Percentiles rank a stretch among this genome's conserved stretches.
These are phyloP conservation scores for Cucurbita argyrosperma DNA, from an alignment of 306 rosid species.

Conservation along the genomic window DNA sequence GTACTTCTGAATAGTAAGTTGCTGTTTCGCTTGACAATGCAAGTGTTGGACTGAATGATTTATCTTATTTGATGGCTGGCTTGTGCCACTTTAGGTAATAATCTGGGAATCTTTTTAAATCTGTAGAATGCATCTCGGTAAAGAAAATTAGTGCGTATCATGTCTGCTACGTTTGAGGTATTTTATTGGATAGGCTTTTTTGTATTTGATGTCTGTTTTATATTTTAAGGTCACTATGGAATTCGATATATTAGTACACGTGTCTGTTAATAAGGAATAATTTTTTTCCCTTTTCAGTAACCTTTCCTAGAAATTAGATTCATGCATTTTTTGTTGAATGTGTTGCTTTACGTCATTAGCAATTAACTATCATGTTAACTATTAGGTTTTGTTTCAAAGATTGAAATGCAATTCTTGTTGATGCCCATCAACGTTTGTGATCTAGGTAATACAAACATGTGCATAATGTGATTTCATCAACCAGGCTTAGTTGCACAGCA, in stretches of 20 bases:
- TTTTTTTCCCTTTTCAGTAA: no score
- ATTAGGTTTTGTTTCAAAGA: background rate
- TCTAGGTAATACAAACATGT: background rate
- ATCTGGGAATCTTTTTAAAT: background rate
- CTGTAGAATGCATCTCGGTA: background rate
- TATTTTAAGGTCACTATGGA: background rate
- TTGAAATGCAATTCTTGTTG: background rate
- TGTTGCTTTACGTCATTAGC: background rate
- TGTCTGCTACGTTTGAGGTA: background rate
- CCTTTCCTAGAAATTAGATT: background rate
- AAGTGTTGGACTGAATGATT: background rate
- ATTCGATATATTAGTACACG: background rate
- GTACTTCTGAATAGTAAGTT: background rate
- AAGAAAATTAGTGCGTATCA: background rate
- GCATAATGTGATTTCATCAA: background rate
- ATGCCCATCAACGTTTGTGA: background rate
- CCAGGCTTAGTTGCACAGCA: background rate
- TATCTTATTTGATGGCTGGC: background rate
- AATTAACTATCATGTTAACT: background rate
- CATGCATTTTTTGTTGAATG: background rate
- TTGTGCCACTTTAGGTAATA: background rate
- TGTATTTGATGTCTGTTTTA: background rate
- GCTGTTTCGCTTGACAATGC: background rate
- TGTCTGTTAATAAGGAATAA: background rate
- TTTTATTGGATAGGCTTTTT: background rate